Conservation (phyloP, 2,329 filamentous ascomycete species). For the Neocatenulostroma microsporum region DNA sequence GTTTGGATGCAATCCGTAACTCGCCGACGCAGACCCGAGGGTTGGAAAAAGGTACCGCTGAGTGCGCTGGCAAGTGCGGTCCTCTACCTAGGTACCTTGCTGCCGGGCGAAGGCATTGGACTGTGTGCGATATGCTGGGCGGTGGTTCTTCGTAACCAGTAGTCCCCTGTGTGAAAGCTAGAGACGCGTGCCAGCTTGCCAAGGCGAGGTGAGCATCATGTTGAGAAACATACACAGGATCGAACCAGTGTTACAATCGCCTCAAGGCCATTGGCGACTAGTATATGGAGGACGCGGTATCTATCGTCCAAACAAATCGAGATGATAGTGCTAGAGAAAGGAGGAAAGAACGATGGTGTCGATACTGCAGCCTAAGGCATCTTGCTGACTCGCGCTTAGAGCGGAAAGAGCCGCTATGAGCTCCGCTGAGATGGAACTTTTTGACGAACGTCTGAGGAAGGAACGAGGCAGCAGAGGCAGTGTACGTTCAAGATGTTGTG, state of each 20-base stretch:
- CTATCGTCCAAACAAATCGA: too few relatives aligned
- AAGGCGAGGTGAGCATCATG: too few relatives aligned
- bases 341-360: background rate
- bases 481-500: conserved; percentile 27
- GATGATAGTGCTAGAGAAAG: too few relatives aligned
- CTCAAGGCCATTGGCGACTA: too few relatives aligned
- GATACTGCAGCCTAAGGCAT: background rate
- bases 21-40: background rate
- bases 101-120: background rate
- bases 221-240: too few relatives aligned
- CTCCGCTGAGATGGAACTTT: background rate
- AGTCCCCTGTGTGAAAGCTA: too few relatives aligned
- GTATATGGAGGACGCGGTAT: too few relatives aligned
- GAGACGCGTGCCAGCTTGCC: too few relatives aligned
- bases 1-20: background rate
- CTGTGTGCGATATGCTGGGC: background rate
- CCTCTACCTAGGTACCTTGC: too few relatives aligned
- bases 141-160: background rate
- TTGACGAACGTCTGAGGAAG: background rate
- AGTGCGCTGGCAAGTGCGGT: too few relatives aligned
- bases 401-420: background rate
- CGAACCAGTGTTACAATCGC: too few relatives aligned
- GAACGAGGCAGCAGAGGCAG: background rate
- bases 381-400: background rate
- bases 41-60: background rate